These are phyloP conservation scores for Chaetomium olivaceum DNA, from an alignment of 2,329 filamentous ascomycete species.

Conservation along the genomic window DNA sequence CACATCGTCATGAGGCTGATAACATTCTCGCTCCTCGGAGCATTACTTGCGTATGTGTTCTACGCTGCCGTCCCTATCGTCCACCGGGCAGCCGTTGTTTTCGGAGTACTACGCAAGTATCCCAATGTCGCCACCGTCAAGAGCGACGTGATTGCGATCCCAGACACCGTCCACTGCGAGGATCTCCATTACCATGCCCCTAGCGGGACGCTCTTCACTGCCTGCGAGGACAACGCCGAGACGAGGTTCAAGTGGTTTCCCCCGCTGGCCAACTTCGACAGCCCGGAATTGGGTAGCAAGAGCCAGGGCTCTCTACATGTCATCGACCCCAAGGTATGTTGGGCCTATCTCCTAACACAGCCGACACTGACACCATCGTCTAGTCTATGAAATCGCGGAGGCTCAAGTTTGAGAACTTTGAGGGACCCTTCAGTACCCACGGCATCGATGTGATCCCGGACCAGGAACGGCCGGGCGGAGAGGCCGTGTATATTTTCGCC, in stretches of 20 bases:
- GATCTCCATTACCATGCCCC: slow-evolving; percentile 58
- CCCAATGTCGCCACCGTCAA: slow-evolving; percentile 13
- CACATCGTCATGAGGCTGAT: slow-evolving; percentile 24
- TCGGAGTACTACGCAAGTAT: slow-evolving; percentile 28
- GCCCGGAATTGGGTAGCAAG: slow-evolving; percentile 40
- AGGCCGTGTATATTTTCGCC: slow-evolving; percentile 59
- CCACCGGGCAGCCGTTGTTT: slow-evolving; percentile 21
- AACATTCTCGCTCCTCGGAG: slow-evolving; percentile 26
- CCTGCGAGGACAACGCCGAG: slow-evolving; percentile 51
- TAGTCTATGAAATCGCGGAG: slow-evolving; percentile 49
- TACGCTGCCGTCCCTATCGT: slow-evolving; percentile 23
- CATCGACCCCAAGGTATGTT: slow-evolving; percentile 53
- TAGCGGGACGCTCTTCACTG: slow-evolving; percentile 54
- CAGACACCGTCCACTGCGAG: slow-evolving; percentile 58
- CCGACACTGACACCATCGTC: background rate
- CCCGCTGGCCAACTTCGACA: slow-evolving; percentile 44
- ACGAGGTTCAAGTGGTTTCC: slow-evolving; percentile 56
- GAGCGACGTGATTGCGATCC: slow-evolving; percentile 44
- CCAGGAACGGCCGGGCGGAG: slow-evolving; percentile 37
- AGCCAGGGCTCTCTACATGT: slow-evolving; percentile 51
- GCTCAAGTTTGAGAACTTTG: slow-evolving; percentile 53
- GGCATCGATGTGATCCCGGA: slow-evolving; percentile 62
- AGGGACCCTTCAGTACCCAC: slow-evolving; percentile 57
- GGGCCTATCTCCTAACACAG: background rate
- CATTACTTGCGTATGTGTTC: slow-evolving; percentile 24